Evolutionary conservation across 2,329 filamentous ascomycete species (phyloP).

Genomic region (Pseudofabraea citricarpa): DNA sequence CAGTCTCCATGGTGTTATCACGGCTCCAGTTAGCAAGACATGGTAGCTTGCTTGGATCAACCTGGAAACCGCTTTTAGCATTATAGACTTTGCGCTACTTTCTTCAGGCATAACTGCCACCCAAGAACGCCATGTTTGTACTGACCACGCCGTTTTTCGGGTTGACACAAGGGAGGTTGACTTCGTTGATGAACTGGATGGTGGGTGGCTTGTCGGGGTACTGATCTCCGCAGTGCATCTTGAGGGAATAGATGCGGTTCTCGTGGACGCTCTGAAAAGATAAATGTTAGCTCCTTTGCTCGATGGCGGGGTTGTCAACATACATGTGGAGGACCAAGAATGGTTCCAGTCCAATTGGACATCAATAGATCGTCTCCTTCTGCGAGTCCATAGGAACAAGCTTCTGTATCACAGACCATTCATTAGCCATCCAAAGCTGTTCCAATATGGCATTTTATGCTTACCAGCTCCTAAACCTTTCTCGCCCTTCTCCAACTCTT

Average conservation of each 20-base stretch:
- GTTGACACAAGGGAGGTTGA: constrained; percentile 96
- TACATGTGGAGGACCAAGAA: constrained; percentile 93
- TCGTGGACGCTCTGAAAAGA: constrained; percentile 77
- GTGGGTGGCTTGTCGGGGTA: constrained; percentile 88
- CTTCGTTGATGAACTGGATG: constrained; percentile 87
- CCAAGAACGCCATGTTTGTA: background rate
- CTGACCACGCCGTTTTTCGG: constrained; percentile 66
- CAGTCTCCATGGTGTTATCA: constrained; percentile 92
- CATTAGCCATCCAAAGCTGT: too few relatives aligned
- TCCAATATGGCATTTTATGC: too few relatives aligned
- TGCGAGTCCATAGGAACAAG: constrained; percentile 93
- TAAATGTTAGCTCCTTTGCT: background rate
- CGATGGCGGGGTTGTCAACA: too few relatives aligned
- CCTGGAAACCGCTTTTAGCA: constrained; percentile 38
- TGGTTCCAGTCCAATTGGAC: constrained; percentile 98
- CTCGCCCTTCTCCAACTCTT: constrained; percentile 98
- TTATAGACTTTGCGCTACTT: background rate
- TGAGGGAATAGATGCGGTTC: constrained; percentile 97
- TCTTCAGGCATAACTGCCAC: background rate
- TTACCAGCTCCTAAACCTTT: constrained; percentile 89
- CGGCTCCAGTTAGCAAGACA: constrained; percentile 88
- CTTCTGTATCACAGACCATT: constrained; percentile 69
- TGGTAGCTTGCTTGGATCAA: constrained; percentile 78
- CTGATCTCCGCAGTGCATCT: constrained; percentile 86
- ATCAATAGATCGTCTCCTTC: constrained; percentile 93